These are phyloP conservation scores for Penicillium hesseltinei DNA, from an alignment of 2,329 filamentous ascomycete species.

Conservation along the genomic window DNA sequence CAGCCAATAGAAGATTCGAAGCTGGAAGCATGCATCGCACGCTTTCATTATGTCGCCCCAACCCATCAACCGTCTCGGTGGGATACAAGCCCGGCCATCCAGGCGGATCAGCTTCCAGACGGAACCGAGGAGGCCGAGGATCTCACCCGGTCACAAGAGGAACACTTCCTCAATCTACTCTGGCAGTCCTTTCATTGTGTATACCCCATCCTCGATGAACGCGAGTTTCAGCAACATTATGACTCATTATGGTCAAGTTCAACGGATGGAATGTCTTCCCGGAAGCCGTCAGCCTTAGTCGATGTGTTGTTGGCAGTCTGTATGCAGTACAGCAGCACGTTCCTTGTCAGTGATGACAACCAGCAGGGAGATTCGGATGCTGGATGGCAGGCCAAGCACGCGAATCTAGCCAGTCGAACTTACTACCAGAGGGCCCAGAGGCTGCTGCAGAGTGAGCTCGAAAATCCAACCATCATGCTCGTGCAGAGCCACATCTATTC, in stretches of 20 bases:
- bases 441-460: conserved; percentile 47
- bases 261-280: not conserved
- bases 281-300: not conserved
- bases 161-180: conserved; percentile 48
- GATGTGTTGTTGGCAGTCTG: not conserved
- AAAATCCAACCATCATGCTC: conserved; percentile 49
- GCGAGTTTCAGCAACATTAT: not conserved
- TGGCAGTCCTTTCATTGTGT: conserved; percentile 50
- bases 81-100: not conserved
- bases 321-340: not conserved
- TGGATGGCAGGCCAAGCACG: not conserved
- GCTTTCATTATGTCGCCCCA: not conserved
- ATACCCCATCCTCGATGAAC: conserved; percentile 23
- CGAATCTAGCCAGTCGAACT: conserved; percentile 42
- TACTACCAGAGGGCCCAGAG: conserved; percentile 50
- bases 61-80: not conserved
- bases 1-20: not conserved
- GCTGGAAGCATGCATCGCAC: not conserved
- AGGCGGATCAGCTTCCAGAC: not conserved
- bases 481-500: conserved; percentile 50
- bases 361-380: not conserved
- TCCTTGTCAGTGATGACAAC: not conserved
- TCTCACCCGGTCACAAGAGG: conserved; percentile 46
- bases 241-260: not conserved
- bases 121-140: conserved; percentile 20